Evolutionary conservation across 768 basidiomycete genomes (phyloP).

Genomic region (Mycena indigotica): DNA sequence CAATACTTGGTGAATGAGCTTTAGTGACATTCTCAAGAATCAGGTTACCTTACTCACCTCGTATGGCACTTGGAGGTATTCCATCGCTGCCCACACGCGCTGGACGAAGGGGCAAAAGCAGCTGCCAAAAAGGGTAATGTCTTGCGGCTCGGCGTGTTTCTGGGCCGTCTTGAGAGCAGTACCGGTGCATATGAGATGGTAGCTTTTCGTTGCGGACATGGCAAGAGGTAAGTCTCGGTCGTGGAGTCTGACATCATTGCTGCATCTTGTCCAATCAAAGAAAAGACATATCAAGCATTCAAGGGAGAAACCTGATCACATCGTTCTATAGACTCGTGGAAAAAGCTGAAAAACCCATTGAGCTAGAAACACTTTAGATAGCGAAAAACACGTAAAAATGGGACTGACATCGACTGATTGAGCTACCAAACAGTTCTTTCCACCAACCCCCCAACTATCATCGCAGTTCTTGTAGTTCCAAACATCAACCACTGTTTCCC

Average conservation of each 20-base stretch:
- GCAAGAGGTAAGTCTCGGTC: background rate
- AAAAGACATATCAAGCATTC: constrained; percentile 37
- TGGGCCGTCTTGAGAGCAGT: constrained; percentile 59
- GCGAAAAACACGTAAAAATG: background rate
- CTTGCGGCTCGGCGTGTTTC: constrained; percentile 46
- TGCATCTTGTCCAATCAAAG: too few relatives aligned
- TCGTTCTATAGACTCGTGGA: constrained; percentile 58
- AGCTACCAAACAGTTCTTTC: constrained; percentile 78
- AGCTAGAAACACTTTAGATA: constrained; percentile 43
- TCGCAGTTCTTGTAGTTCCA: constrained; percentile 65
- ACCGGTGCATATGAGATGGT: constrained; percentile 46
- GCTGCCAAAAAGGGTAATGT: constrained; percentile 68
- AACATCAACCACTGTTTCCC: constrained; percentile 81
- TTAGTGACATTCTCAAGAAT: constrained; percentile 3
- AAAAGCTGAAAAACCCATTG: constrained; percentile 61
- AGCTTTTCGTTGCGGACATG: constrained; percentile 26
- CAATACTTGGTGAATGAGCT: constrained; percentile 37
- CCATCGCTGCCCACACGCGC: constrained; percentile 75
- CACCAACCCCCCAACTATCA: constrained; percentile 68
- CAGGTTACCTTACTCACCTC: constrained; percentile 44
- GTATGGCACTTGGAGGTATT: constrained; percentile 71
- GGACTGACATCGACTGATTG: constrained; percentile 64
- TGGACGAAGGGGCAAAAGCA: constrained; percentile 87
- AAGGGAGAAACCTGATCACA: constrained; percentile 66
- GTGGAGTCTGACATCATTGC: background rate